A percentile compares a stretch with the other conserved stretches of the same genome.
Conservation (phyloP, 139 green algal species). For the Chlamydomonas sp. region DNA sequence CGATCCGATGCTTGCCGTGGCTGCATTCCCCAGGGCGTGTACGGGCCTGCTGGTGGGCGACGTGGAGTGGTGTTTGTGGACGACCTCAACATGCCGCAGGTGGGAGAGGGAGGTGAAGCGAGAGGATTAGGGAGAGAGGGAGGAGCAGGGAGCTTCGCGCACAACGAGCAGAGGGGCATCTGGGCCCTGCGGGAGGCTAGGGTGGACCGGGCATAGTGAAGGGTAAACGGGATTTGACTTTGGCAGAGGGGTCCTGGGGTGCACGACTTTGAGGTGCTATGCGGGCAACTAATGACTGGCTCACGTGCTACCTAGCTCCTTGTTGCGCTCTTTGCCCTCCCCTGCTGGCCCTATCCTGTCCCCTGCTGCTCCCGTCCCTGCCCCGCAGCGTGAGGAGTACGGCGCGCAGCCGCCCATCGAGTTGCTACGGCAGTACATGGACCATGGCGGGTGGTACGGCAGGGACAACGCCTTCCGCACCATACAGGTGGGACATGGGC, state of each 20-base stretch:
- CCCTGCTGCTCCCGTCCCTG: not conserved
- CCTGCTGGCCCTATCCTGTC: too few relatives aligned
- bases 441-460: conserved; percentile 83
- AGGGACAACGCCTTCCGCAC: conserved; percentile 75
- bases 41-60: conserved; percentile 52
- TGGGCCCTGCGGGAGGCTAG: too few relatives aligned
- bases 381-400: conserved; percentile 70
- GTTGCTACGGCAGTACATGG: conserved; percentile 84
- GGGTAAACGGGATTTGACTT: too few relatives aligned
- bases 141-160: too few relatives aligned
- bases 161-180: too few relatives aligned
- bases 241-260: too few relatives aligned
- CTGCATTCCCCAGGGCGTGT: conserved; percentile 54
- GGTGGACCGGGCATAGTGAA: too few relatives aligned
- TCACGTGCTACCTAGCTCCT: too few relatives aligned
- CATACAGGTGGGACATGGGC: conserved; percentile 52
- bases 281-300: too few relatives aligned
- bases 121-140: conserved; percentile 70
- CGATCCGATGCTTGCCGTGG: not conserved
- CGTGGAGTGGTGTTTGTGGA: conserved; percentile 71
- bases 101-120: conserved; percentile 11
- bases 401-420: conserved; percentile 87
- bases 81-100: conserved; percentile 82
- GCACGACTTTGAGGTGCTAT: too few relatives aligned
- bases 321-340: too few relatives aligned